A percentile compares a stretch with the other conserved stretches of the same genome.
phyloP scores from a whole-genome alignment of 768 basidiomycete species.

The Calocybe indica region DNA sequence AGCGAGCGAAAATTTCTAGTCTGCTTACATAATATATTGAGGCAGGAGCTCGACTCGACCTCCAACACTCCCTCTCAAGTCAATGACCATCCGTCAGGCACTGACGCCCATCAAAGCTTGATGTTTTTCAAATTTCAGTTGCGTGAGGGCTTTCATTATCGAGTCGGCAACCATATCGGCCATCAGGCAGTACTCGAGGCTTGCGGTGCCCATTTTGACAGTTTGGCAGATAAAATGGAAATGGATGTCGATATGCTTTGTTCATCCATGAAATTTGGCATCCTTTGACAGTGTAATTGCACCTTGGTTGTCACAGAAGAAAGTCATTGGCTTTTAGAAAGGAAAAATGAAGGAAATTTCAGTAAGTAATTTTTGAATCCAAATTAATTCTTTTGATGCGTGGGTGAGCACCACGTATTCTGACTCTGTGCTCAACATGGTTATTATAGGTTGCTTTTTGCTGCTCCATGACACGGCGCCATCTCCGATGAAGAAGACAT shows the following conservation, averaged over 20 bases:
- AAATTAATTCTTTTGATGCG: constrained; percentile 17
- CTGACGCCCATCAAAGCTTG: background rate
- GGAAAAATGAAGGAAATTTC: constrained; percentile 12
- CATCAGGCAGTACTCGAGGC: no score
- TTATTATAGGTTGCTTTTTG: no score
- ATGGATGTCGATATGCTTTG: constrained; percentile 25
- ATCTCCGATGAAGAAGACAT: constrained; percentile 7
- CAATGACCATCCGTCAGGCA: background rate
- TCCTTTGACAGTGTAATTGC: constrained; percentile 21
- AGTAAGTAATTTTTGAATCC: constrained; percentile 14
- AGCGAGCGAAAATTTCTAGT: no score
- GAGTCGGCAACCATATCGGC: no score
- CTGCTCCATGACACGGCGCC: constrained; percentile 25
- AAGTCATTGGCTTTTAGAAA: no score
- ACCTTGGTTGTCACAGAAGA: constrained; percentile 24
- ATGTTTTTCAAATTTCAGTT: no score
- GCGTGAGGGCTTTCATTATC: constrained; percentile 23
- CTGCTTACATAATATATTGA: no score
- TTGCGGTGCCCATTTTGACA: no score
- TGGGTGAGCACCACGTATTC: constrained; percentile 26
- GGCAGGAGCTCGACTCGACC: no score
- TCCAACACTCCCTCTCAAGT: background rate
- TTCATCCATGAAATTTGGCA: constrained; percentile 16
- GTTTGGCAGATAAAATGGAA: no score
- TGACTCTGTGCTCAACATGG: constrained; percentile 29